Evolutionary conservation across 495 filamentous ascomycete genomes (phyloP), one percentile per base, ranked within the genome.

Genomic region (Thozetella sp.): DNA sequence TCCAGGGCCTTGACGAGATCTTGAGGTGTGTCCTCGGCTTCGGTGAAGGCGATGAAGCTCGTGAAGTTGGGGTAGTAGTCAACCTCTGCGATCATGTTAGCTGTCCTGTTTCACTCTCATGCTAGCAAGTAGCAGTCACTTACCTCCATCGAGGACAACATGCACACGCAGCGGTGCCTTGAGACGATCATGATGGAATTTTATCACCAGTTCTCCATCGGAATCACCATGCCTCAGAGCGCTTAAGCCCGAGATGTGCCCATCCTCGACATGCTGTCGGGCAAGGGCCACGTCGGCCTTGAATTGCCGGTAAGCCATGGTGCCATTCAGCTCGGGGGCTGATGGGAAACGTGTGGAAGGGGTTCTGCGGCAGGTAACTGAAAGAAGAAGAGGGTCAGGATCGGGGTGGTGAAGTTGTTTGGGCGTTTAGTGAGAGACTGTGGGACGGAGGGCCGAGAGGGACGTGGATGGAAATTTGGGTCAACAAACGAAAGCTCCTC

Each of bases 51-150:
- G 58, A 86, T 79, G 58, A 84, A 90, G 46, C 70, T 73, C 63
- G 90, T 89, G 25, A 67, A 67, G 22, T 71, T 74, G 1, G 90
- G 90, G 61, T 93, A 93, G 10, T 90, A 86, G 43, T 76, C 72
- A 3, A 86, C 64, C 58, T 92, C 87, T 85, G 60, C 51, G 17
- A 62, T 30, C 19, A 4, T 10, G 43, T 48, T 20, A 48, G 43
- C 43, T 6, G 6, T 37, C 15, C 6, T 37, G 30, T 37, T 37
- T 6, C 30, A 6, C 30, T 15, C 6, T 6, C 30, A 37, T 37
- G 30, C 6, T 6, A 37, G 37, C 26, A 27, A 22, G 25, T 23
- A 55, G 40, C 11, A 34, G 3, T 15, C 10, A 30, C 48, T 51
- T 48, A 45, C 48, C 22, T 10, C 43, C 43, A 24, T 62, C 51